These are phyloP conservation scores for Vaccinium darrowii DNA, from an alignment of 148 eudicot species.

Conservation along the genomic window DNA sequence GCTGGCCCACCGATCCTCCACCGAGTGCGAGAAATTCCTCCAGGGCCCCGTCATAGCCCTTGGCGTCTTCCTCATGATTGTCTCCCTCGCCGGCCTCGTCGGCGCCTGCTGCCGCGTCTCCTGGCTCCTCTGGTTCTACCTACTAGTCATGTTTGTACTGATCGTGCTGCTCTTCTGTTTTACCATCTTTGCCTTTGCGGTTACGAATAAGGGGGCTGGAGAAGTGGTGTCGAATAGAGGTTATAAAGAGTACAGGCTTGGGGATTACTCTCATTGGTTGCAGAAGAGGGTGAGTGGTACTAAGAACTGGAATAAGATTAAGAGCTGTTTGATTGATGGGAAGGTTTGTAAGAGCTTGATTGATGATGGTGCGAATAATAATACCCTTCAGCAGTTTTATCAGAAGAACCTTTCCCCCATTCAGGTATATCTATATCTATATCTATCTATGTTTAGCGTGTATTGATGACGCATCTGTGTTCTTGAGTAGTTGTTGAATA, in stretches of 20 bases:
- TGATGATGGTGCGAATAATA: slow-evolving; percentile 14
- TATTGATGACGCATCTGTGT: not conserved
- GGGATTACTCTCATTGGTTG: slow-evolving; percentile 89
- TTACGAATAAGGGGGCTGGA: slow-evolving; percentile 87
- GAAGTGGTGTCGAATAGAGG: slow-evolving; percentile 46
- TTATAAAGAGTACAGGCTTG: slow-evolving; percentile 76
- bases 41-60: slow-evolving; percentile 57
- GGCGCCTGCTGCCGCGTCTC: slow-evolving; percentile 80
- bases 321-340: slow-evolving; percentile 73
- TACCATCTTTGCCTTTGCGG: slow-evolving; percentile 82
- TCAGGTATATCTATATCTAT: slow-evolving; percentile 53
- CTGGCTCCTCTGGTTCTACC: slow-evolving; percentile 82
- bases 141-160: slow-evolving; percentile 73
- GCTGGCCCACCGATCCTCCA: slow-evolving; percentile 55
- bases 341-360: slow-evolving; percentile 67
- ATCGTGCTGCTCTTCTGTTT: slow-evolving; percentile 59
- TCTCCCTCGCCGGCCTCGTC: slow-evolving; percentile 70
- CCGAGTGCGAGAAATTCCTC: slow-evolving; percentile 73
- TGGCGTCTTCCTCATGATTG: slow-evolving; percentile 64
- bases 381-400: slow-evolving; percentile 39
- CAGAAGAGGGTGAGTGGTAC: slow-evolving; percentile 64
- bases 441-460: too few relatives aligned
- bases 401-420: slow-evolving; percentile 50
- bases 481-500: not conserved
- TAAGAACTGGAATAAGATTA: slow-evolving; percentile 67